These are phyloP conservation scores for Actinidia chinensis DNA, from an alignment of 179 eudicot species.

Conservation along the genomic window DNA sequence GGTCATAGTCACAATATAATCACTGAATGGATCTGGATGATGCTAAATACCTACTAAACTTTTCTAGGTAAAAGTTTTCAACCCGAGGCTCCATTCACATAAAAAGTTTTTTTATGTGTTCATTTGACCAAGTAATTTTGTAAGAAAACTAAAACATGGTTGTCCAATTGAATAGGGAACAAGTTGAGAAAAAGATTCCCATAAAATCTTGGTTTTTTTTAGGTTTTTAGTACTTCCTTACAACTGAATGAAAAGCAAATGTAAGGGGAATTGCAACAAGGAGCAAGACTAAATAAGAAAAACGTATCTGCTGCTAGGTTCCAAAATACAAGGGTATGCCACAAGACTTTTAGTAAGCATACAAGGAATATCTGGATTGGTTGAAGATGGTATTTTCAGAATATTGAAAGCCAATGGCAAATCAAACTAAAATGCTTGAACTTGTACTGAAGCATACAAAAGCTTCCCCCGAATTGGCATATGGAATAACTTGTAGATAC, in stretches of 20 bases:
- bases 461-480: not conserved
- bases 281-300: constrained; percentile 1
- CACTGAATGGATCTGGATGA: not conserved
- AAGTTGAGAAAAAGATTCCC: not conserved
- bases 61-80: not conserved
- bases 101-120: no score
- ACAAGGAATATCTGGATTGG: not conserved
- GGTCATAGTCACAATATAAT: not conserved
- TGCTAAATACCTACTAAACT: not conserved
- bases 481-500: not conserved
- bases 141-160: not conserved
- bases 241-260: not conserved
- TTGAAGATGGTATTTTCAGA: not conserved
- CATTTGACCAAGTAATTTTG: no score
- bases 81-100: no score
- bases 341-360: not conserved
- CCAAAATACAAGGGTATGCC: not conserved
- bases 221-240: no score
- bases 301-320: not conserved
- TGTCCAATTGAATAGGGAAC: no score
- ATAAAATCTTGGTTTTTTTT: no score
- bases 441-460: not conserved
- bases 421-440: not conserved
- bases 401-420: not conserved
- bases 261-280: not conserved